Evolutionary conservation across 202 grass and related monocot species (phyloP).

Genomic region (Zoysia matrella): DNA sequence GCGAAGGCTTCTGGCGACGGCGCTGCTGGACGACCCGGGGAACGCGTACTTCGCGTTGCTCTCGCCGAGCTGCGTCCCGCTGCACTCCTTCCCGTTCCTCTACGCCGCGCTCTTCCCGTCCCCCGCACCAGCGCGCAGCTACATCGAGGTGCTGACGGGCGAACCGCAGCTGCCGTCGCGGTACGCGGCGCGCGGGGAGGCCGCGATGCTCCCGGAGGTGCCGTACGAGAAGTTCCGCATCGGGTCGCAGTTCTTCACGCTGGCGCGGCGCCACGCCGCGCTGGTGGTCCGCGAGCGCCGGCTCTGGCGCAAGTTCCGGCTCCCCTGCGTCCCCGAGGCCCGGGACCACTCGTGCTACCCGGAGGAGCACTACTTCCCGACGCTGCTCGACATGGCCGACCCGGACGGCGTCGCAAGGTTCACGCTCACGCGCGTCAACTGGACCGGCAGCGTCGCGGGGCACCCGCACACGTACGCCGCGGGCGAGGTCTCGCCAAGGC

Average conservation of each 20-base stretch:
- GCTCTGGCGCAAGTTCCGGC: constrained; percentile 75
- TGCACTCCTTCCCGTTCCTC: constrained; percentile 71
- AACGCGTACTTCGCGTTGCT: constrained; percentile 81
- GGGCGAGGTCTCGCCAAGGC: constrained; percentile 49
- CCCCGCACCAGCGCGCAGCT: constrained; percentile 36
- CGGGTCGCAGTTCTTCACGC: constrained; percentile 85
- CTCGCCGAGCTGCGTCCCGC: constrained; percentile 70
- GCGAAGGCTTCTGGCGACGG: constrained; percentile 61
- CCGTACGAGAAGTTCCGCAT: constrained; percentile 71
- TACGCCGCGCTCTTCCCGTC: constrained; percentile 54
- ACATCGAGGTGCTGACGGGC: constrained; percentile 76
- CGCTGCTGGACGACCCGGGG: constrained; percentile 61
- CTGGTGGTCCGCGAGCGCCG: constrained; percentile 66
- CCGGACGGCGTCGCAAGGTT: constrained; percentile 56
- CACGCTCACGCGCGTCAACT: constrained; percentile 84
- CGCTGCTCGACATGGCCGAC: constrained; percentile 81
- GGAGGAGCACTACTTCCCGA: constrained; percentile 95
- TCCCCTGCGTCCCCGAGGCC: constrained; percentile 58
- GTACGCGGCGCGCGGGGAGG: constrained; percentile 68
- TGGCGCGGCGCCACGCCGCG: constrained; percentile 62
- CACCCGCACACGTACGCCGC: constrained; percentile 72
- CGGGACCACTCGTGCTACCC: constrained; percentile 66
- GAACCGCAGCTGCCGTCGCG: constrained; percentile 64
- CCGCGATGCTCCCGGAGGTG: constrained; percentile 74
- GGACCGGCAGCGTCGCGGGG: constrained; percentile 71